Percentiles rank a stretch among this genome's conserved stretches.
Conservation (phyloP, 1,139 yeast genomes). For the Blastobotrys elegans region DNA sequence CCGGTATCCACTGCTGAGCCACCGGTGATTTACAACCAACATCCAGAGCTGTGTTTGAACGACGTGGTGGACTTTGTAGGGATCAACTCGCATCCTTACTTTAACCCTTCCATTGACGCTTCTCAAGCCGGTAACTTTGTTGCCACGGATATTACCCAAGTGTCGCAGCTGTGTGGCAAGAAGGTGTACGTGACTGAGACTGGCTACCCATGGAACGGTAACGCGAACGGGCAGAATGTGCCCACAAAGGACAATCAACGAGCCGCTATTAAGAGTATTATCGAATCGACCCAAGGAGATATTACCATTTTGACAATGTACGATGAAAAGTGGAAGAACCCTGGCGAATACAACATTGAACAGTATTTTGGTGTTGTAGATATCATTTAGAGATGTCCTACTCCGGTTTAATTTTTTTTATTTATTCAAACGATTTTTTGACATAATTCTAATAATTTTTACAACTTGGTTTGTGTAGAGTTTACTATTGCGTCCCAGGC, state of each 20-base stretch:
- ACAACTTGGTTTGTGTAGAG: slow-evolving; percentile 10
- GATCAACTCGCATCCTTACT: slow-evolving; percentile 82
- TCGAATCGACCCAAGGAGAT: slow-evolving; percentile 48
- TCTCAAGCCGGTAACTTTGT: slow-evolving; percentile 69
- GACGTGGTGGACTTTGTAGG: slow-evolving; percentile 71
- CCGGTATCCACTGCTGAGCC: slow-evolving; percentile 81
- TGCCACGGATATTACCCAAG: slow-evolving; percentile 51
- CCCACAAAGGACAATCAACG: slow-evolving; percentile 69
- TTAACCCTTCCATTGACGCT: slow-evolving; percentile 59
- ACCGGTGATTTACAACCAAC: slow-evolving; percentile 59
- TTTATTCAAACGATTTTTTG: not conserved
- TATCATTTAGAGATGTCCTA: slow-evolving; percentile 36
- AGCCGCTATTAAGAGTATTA: slow-evolving; percentile 58
- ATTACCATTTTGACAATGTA: slow-evolving; percentile 67
- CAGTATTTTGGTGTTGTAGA: slow-evolving; percentile 73
- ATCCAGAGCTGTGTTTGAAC: slow-evolving; percentile 67
- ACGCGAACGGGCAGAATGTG: slow-evolving; percentile 62
- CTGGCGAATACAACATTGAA: slow-evolving; percentile 80
- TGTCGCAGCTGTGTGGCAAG: slow-evolving; percentile 40
- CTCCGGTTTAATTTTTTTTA: not conserved
- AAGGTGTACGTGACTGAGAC: slow-evolving; percentile 66
- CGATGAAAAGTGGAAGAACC: slow-evolving; percentile 82
- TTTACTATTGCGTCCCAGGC: slow-evolving; percentile 29
- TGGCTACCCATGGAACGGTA: slow-evolving; percentile 81
- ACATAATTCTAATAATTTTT: not conserved